Base-by-base conservation (phyloP, 805 yeast genomes). In the Yarrowia porcina region DNA sequence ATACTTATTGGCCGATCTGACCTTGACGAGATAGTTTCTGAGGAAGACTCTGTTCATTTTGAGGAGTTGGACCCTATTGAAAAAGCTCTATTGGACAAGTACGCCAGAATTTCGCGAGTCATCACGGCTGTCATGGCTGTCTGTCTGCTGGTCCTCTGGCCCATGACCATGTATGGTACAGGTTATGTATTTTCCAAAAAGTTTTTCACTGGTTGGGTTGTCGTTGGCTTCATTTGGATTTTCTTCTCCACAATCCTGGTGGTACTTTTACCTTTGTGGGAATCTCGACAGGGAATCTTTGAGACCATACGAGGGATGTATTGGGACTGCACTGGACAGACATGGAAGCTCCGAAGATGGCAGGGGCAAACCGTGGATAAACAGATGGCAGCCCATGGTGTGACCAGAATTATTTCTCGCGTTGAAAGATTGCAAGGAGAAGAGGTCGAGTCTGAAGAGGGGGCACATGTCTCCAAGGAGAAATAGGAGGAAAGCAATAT, bases 151-250 rank as follows among this genome's bases (percentile, higher is more conserved):
- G 80, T 91, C 33, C 70, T 90, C 30, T 90, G 96, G 93, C 97
- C 97, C 69, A 88, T 90, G 90, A 96, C 97, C 67, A 87, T 91
- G 94, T 90, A 87, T 72, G 97, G 96, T 32, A 71, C 87, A 4
- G 80, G 82, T 3, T 90, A 90, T 71, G 78, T 90, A 38, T 91
- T 90, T 75, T 83, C 89, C 59, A 85, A 83, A 73, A 74, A 73
- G 64, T 89, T 89, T 76, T 91, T 90, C 74, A 88, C 94, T 9
- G 97, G 96, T 50, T 91, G 97, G 97, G 82, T 91, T 52, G 83
- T 80, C 36, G 96, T 90, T 32, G 84, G 87, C 64, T 83, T 91
- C 57, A 83, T 90, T 64, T 90, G 96, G 96, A 76, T 89, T 33
- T 89, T 89, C 75, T 52, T 67, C 36, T 69, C 76, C 4, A 57